Base-by-base conservation (phyloP, 2,329 filamentous ascomycete genomes). In the Delphinella strobiligena region DNA sequence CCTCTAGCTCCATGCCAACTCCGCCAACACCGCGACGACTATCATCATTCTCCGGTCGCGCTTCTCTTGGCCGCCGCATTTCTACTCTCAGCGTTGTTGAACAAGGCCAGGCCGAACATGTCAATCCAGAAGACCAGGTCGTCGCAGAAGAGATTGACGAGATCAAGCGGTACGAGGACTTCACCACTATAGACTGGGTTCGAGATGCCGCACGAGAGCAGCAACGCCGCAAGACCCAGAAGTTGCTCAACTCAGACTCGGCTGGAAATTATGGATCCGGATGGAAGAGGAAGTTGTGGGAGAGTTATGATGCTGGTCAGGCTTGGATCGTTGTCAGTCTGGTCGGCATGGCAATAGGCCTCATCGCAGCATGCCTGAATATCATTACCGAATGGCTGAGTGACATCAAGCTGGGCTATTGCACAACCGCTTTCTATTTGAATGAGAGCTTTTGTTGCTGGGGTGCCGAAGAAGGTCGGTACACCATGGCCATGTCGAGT, bases 391-490 rank as follows among this genome's bases (percentile, higher is more conserved):
- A 98, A 62, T 98, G 91, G 89, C 67, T 98, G 46, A 82, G 85
- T 27, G 91, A 98, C 62, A 80, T 95, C 58, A 98, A 96, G 67
- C 69, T 89, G 54, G 91, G 91, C n/a, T 80, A 95, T 62, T 98
- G 91, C 68, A 82, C 79, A 10, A 95, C 88, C 7, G 89, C 80
- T 3, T 98, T 96, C 61, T 98, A 98, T 58, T 71, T 98, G 42
- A 98, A 98, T 61, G 86, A 96, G 69, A 82, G 76, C 58, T 98
- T 98, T 60, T 98, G 91, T 63, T 98, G 91, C 59, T 98, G 88
- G 87, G 91, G 91, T 29, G 83, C 91, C 41, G 87, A 95, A 52
- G 81, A 76, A 55, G 88, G 39, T 41, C 11, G 18, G 39, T 34
- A 11, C 15, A 19, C 15, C 27, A 79, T 79, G 62, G 33, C 63